Base-by-base conservation (phyloP, 2,329 filamentous ascomycete species). In the Colletotrichum aenigma region DNA sequence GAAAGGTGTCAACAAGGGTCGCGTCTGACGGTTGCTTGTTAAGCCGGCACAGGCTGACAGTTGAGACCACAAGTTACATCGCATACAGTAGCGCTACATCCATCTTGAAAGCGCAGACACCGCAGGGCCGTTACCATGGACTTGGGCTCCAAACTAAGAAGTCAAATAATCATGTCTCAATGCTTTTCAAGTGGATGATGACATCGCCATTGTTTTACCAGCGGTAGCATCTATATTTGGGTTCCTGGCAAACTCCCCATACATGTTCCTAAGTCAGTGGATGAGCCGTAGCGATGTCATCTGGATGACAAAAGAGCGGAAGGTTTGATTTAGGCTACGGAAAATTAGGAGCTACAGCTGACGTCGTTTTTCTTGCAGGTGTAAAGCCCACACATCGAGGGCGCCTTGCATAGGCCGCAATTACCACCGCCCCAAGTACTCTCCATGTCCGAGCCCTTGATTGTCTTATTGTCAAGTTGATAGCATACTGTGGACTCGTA, bases 161-260 rank as follows among this genome's bases (percentile, higher is more conserved):
- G 38, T 2, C 18, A n/a, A 48, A 21, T 13, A 4, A 21, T 0
- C 8, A 38, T 16, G 36, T 7, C 7, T 13, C 10, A 21, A 48
- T 13, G n/a, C 43, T 48, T 48, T 13, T 1, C 4, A 0, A 21
- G 43, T 21, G 10, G n/a, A 48, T 3, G 6, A n/a, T 13, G 6
- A 2, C 43, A 48, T 21, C 10, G 0, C 18, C 18, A n/a, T 43
- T 43, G 0, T 2, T 43, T 43, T 10, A 4, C 1, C 1, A 48
- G 12, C 43, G 18, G 2, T 7, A 21, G 43, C 43, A 3, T 48
- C 43, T 48, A 3, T 21, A 7, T n/a, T 9, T n/a, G 38, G 6
- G 8, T 48, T 2, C 10, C 38, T 48, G 38, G 38, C 18, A 21
- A 12, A n/a, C 18, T 48, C 18, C 18, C 18, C 43, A 21, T 7